Evolutionary conservation across 2,329 filamentous ascomycete species (phyloP).

Genomic region (Neurospora sp.): DNA sequence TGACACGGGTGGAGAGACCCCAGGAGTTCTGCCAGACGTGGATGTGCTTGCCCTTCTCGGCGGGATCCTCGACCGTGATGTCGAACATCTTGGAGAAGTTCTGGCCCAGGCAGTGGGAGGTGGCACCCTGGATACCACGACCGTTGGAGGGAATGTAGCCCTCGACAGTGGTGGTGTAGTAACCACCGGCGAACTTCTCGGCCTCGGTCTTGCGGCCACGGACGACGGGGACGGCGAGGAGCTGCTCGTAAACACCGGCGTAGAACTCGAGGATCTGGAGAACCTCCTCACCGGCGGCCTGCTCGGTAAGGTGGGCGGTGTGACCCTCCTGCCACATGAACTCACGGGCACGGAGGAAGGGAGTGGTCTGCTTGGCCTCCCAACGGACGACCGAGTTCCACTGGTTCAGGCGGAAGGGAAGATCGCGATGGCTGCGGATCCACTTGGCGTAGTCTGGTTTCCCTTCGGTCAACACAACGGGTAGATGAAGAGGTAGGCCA

Average conservation of each 20-base stretch:
- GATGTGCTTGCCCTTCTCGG: conserved; percentile 67
- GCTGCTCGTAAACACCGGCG: conserved; percentile 81
- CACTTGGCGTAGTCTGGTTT: conserved; percentile 87
- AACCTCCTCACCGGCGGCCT: conserved; percentile 75
- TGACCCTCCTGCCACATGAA: conserved; percentile 99
- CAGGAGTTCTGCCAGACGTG: conserved; percentile 98
- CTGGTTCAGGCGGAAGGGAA: conserved; percentile 90
- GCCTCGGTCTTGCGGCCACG: conserved; percentile 93
- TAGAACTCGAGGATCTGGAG: conserved; percentile 90
- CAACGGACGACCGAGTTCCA: conserved; percentile 87
- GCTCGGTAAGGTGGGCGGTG: conserved; percentile 75
- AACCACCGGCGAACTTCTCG: conserved; percentile 93
- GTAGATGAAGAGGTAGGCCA: conserved; percentile 12
- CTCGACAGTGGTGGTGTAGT: conserved; percentile 95
- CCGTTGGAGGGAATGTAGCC: conserved; percentile 94
- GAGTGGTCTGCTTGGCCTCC: conserved; percentile 91
- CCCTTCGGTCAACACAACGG: conserved; percentile 30
- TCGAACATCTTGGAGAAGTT: conserved; percentile 99
- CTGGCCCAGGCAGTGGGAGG: conserved; percentile 88
- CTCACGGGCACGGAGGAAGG: conserved; percentile 84
- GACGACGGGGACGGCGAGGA: conserved; percentile 90
- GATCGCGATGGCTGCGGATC: conserved; percentile 92
- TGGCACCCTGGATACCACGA: conserved; percentile 91
- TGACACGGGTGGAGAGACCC: conserved; percentile 93
- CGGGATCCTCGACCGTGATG: conserved; percentile 91